Percentiles rank a stretch among this genome's conserved stretches.
Evolutionary conservation across 1,284 basidiomycete genomes (phyloP).

Genomic region (Rhodotorula sp.): DNA sequence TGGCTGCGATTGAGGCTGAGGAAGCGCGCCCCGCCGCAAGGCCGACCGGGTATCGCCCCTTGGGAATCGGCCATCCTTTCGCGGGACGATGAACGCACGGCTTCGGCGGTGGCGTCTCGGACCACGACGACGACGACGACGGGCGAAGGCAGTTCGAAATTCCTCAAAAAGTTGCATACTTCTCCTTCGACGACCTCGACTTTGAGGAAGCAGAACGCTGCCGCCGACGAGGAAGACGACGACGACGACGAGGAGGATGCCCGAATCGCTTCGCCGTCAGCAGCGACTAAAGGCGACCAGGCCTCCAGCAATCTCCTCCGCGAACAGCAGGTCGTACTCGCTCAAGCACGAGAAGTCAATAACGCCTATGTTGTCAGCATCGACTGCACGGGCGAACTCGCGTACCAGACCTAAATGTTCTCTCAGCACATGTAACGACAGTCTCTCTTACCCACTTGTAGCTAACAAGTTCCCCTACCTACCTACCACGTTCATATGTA

Average conservation of each 20-base stretch:
- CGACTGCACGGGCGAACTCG: slow-evolving; percentile 17
- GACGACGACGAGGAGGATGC: not conserved
- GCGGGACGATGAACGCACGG: not conserved
- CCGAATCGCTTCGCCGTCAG: not conserved
- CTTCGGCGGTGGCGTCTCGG: not conserved
- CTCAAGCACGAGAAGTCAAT: not conserved
- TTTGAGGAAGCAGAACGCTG: not conserved
- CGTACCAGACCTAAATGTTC: not conserved
- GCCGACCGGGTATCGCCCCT: slow-evolving; percentile 10
- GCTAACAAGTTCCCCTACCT: not conserved
- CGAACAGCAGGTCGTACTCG: not conserved
- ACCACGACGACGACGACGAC: not conserved
- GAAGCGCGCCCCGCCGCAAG: slow-evolving; percentile 16
- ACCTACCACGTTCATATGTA: no score
- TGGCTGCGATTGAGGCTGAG: not conserved
- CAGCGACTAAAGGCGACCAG: not conserved
- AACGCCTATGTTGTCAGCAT: slow-evolving; percentile 19
- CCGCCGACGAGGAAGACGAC: not conserved
- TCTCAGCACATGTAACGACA: not conserved
- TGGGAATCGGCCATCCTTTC: slow-evolving; percentile 1
- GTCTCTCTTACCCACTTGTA: not conserved
- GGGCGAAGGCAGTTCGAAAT: not conserved
- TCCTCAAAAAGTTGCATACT: not conserved
- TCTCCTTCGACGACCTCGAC: not conserved
- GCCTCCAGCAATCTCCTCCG: not conserved